Conservation (phyloP, 2,329 filamentous ascomycete genomes). For the Chrysoporthe deuterocubensis region DNA sequence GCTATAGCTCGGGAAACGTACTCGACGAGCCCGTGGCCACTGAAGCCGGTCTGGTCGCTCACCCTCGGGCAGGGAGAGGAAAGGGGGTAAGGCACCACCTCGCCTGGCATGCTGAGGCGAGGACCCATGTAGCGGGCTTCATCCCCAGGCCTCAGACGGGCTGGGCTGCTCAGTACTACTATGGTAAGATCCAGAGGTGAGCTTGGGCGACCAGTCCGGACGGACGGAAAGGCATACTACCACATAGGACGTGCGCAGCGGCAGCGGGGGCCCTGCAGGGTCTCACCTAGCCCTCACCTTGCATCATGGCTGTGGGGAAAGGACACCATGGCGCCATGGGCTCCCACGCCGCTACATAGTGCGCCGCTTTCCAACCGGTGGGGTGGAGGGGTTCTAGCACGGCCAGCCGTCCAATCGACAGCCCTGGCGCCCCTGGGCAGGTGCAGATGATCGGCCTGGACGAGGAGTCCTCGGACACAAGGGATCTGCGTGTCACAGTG, state of each 20-base stretch:
- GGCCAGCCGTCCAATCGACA: not conserved
- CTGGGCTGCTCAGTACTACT: too few relatives aligned
- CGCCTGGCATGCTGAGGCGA: too few relatives aligned
- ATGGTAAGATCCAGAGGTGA: not conserved
- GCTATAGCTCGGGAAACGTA: not conserved
- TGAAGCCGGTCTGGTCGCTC: too few relatives aligned
- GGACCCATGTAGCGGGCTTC: too few relatives aligned
- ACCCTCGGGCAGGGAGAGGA: not conserved
- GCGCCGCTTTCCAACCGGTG: slow-evolving; percentile 20
- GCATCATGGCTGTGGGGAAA: slow-evolving; percentile 23
- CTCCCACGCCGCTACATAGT: too few relatives aligned
- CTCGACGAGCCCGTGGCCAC: too few relatives aligned
- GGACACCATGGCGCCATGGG: not conserved
- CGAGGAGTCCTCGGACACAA: slow-evolving; percentile 27
- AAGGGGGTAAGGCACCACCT: not conserved
- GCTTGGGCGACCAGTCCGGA: slow-evolving; percentile 18
- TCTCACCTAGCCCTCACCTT: slow-evolving; percentile 9
- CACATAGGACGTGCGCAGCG: too few relatives aligned
- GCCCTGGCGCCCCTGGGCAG: not conserved
- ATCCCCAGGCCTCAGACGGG: too few relatives aligned
- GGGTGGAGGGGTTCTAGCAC: slow-evolving; percentile 18
- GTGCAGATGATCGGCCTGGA: slow-evolving; percentile 12
- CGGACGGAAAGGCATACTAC: slow-evolving; percentile 26
- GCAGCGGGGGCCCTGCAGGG: not conserved
- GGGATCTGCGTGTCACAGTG: slow-evolving; percentile 17